A percentile compares a stretch with the other conserved stretches of the same genome.
Evolutionary conservation across 2,329 filamentous ascomycete genomes (phyloP).

Genomic region (Scedosporium dehoogii): DNA sequence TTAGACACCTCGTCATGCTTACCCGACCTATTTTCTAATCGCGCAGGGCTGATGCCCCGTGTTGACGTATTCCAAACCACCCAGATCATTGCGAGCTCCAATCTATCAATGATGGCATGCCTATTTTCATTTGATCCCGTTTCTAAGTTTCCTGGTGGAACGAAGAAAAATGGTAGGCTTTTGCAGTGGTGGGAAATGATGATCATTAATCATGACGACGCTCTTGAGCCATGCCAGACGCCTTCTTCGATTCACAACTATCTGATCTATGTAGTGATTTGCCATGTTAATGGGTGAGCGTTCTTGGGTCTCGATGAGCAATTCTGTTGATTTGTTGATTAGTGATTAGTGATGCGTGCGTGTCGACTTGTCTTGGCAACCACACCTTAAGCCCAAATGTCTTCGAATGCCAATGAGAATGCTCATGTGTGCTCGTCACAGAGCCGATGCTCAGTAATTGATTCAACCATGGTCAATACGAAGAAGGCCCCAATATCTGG

Average conservation of each 20-base stretch:
- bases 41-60: not conserved
- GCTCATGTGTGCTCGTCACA: not conserved
- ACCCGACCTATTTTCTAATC: not conserved
- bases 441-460: not conserved
- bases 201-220: constrained; percentile 8
- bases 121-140: not conserved
- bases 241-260: too few relatives aligned
- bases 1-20: not conserved
- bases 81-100: not conserved
- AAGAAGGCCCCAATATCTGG: too few relatives aligned
- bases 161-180: too few relatives aligned
- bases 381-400: not conserved
- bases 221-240: not conserved
- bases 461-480: too few relatives aligned
- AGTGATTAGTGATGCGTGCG: not conserved
- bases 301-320: too few relatives aligned
- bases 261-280: too few relatives aligned
- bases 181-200: not conserved
- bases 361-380: not conserved
- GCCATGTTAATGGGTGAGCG: not conserved
- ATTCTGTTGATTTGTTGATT: too few relatives aligned
- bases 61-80: not conserved
- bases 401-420: not conserved
- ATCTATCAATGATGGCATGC: not conserved
- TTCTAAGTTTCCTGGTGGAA: not conserved